Percentiles rank a stretch among this genome's conserved stretches.
Evolutionary conservation across 345 rosid species (phyloP).

Genomic region (Brassica napus): Da-Ae NC_063452.1:57514501-57515000

Average conservation of each 20-base stretch:
- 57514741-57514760: constrained; percentile 24
- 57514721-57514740: constrained; percentile 32
- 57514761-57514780: constrained; percentile 32
- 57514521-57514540: constrained; percentile 20
- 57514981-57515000: neutral
- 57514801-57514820: constrained; percentile 38
- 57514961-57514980: constrained; percentile 34
- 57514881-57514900: constrained; percentile 39
- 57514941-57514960: constrained; percentile 9
- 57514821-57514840: constrained; percentile 15
- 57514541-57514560: constrained; percentile 4
- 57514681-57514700: constrained; percentile 36
- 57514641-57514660: constrained; percentile 32
- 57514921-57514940: constrained; percentile 1
- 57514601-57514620: neutral
- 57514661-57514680: constrained; percentile 40
- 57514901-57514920: constrained; percentile 14
- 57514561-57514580: neutral
- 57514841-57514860: neutral
- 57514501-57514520: constrained; percentile 34
- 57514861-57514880: constrained; percentile 37
- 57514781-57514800: constrained; percentile 43
- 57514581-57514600: constrained; percentile 15
- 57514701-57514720: constrained; percentile 22
- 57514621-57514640: constrained; percentile 23